phyloP scores from a whole-genome alignment of 2,329 filamentous ascomycete genomes.

The Phaeosphaeria sp. region DNA sequence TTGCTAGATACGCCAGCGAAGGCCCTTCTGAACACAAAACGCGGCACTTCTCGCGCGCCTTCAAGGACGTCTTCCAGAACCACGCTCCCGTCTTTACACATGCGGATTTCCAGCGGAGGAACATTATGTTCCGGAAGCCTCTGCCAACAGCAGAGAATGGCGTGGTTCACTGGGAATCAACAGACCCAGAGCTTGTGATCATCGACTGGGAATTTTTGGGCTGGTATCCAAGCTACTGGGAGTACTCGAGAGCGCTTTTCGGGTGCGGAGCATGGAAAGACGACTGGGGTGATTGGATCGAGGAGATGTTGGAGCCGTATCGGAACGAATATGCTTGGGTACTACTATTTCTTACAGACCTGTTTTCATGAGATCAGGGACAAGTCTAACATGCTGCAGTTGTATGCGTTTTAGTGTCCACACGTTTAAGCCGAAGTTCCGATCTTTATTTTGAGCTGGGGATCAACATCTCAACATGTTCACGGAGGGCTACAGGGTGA shows the following conservation, averaged over 20 bases:
- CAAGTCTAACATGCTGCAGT: background rate
- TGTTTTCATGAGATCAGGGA: background rate
- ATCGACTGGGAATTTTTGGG: slow-evolving; percentile 52
- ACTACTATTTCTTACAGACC: background rate
- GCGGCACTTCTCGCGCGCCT: slow-evolving; percentile 16
- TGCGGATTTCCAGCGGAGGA: slow-evolving; percentile 17
- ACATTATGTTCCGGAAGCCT: slow-evolving; percentile 10
- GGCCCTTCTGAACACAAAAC: slow-evolving; percentile 14
- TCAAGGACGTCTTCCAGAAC: slow-evolving; percentile 6
- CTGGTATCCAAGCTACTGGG: slow-evolving; percentile 52
- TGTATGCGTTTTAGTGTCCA: background rate
- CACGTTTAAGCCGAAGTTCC: background rate
- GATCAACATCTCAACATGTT: background rate
- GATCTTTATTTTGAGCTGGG: background rate
- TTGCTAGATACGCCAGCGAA: slow-evolving; percentile 12
- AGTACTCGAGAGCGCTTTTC: slow-evolving; percentile 48
- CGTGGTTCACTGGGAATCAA: slow-evolving; percentile 1
- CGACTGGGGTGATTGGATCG: slow-evolving; percentile 44
- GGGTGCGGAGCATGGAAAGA: slow-evolving; percentile 41
- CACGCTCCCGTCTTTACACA: slow-evolving; percentile 16
- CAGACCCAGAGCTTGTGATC: slow-evolving; percentile 36
- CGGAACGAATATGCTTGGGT: slow-evolving; percentile 25
- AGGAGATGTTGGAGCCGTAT: slow-evolving; percentile 37
- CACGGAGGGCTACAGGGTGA: too few species aligned
- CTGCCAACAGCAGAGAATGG: slow-evolving; percentile 1